Base-by-base conservation (phyloP, 805 yeast species). In the Lipomyces lipofer region DNA sequence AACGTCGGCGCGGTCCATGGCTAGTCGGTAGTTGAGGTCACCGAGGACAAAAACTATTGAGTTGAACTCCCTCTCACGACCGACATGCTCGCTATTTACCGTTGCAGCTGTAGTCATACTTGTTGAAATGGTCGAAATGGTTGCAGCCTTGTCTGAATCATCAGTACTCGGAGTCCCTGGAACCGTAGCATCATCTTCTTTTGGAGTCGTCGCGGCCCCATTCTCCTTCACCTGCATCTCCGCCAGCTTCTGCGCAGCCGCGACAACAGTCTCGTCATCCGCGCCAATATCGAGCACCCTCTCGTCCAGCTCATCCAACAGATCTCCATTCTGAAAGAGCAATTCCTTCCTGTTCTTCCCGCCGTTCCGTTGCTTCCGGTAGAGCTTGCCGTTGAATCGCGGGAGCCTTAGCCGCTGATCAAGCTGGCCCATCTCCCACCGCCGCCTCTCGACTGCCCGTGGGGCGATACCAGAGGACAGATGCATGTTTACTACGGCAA, bases 1-100 rank as follows among this genome's bases (percentile, higher is more conserved):
- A 0, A 72, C 64, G 21, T 64, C 64, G 4, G 66, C 70, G 6
- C 58, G 63, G 7, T 71, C 64, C 45, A 73, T 65, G 12, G 64
- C 62, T 4, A 74, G 60, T 45, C 86, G 69, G 60, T 79, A 82
- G 62, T 82, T 82, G 52, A 82, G 65, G 60, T 82, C 86, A 6
- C 86, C 86, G 27, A 76, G 69, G 10, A 78, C 66, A 21, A 81
- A 65, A 0, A 74, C 63, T 27, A 66, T 51, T 19, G 70, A 60
- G 30, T 66, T 59, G 8, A 60, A 46, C 19, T 63, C 47, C 7
- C 46, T 43, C 22, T 53, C 56, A 10, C 50, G 50, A 4, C 59
- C 60, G 13, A 49, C 51, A 13, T 54, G 43, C 28, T 54, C 60
- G 13, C 49, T 48, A 35, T 62, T 62, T 13, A 49, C 22, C 6